Base-by-base conservation (phyloP, 495 filamentous ascomycete genomes). In the Niebla homalea region DNA sequence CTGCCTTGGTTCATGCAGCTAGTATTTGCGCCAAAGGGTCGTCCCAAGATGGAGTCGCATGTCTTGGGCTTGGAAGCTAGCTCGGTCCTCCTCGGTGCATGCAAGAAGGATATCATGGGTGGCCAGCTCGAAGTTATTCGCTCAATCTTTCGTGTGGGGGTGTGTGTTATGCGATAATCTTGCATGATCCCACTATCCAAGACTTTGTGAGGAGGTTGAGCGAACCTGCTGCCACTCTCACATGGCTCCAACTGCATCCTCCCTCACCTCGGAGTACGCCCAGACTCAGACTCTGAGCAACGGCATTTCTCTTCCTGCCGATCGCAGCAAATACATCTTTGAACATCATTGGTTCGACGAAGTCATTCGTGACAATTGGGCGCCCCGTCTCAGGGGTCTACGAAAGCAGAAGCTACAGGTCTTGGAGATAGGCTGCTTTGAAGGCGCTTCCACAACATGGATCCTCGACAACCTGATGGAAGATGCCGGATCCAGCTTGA, bases 371-470 rank as follows among this genome's bases (percentile, higher is more conserved):
- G 12, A 40, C 12, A 47, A 51, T 0, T 57, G 51, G 55, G 51
- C 50, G 26, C 0, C 22, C 2, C 46, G 40, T 5, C 54, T 51
- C 3, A 1, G 3, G 3, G 19, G 19, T 0, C 16, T 57, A 5
- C 51, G 20, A 1, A 41, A 22, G 1, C 39, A 47, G 16, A 39
- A 51, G 36, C 46, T 54, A 0, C 23, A 29, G 2, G 10, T 57
- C 1, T 21, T 54, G 26, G 51, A 57, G 19, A n/a, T 54, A 10
- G 55, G 55, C 18, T 46, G 11, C 2, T 57, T 57, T 40, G 55
- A 57, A 21, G 55, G 55, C 25, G 52, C 40, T 2, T 57, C 55
- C 1, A 47, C 55, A 1, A 57, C 55, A 0, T 57, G 55, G 55
- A 54, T 57, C 3, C 47, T 57, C 0, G 55, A 57, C 41, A 47